These are phyloP conservation scores for Pichia sorboxylosa DNA, from an alignment of 1,139 yeast genomes.

Conservation along the genomic window DNA sequence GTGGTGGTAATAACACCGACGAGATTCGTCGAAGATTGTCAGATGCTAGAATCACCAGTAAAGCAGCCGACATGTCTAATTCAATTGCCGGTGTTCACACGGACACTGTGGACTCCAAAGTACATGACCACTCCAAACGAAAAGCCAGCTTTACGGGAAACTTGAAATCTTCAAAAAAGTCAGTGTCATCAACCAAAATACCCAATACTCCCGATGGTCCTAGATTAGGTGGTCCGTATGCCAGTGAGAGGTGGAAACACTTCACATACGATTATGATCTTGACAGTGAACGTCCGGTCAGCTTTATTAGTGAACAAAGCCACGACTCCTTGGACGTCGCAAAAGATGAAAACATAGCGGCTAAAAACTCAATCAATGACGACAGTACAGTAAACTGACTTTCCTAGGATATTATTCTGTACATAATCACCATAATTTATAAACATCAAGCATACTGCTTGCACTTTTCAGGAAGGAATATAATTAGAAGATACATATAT, in stretches of 20 bases:
- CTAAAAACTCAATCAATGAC: no score
- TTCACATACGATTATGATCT: conserved; percentile 13
- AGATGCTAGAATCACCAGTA: conserved; percentile 28
- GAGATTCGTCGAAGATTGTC: conserved; percentile 25
- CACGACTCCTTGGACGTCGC: no score
- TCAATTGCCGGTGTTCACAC: conserved; percentile 32
- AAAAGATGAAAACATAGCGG: no score
- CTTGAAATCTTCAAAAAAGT: not conserved
- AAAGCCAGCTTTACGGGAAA: not conserved
- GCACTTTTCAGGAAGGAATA: no score
- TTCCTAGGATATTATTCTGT: no score
- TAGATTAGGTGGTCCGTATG: conserved; percentile 7
- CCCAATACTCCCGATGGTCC: conserved; percentile 1
- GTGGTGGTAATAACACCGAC: conserved; percentile 18
- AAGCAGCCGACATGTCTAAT: conserved; percentile 31
- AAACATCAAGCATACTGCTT: no score
- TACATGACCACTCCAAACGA: conserved; percentile 2
- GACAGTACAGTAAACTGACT: no score
- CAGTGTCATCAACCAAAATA: no score
- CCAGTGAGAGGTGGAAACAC: conserved; percentile 12
- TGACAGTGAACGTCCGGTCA: conserved; percentile 13
- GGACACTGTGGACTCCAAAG: conserved; percentile 8
- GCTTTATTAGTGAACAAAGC: conserved; percentile 11
- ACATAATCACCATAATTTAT: conserved; percentile 4
- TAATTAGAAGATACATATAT: no score